Base-by-base conservation (phyloP, 1,284 basidiomycete genomes). In the Ganoderma resinaceum region DNA sequence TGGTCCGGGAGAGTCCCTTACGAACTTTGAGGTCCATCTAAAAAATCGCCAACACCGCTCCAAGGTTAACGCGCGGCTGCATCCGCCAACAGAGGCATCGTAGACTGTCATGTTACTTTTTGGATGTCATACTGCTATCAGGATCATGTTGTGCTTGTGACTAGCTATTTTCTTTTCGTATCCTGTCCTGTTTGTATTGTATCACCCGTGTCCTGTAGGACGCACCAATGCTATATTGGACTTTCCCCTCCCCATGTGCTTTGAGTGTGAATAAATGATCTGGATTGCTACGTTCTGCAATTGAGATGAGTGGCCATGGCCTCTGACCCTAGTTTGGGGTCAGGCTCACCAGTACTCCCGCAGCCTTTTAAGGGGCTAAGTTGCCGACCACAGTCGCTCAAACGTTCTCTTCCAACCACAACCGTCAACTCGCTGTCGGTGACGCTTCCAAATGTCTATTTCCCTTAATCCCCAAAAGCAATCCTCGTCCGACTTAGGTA, bases 21-120 rank as follows among this genome's bases (percentile, higher is more conserved):
- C 87, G 67, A 98, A 98, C 80, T 99, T 97, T 76, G 94, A 96
- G 78, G 93, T 98, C 31, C 97, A 99, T 81, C 82, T 98, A 68
- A 89, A 88, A 81, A 95, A 95, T 77, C 84, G 90, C 29, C 82
- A 84, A 73, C 93, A 95, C 77, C 88, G 90, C 46, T 78, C 80
- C 57, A 89, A 87, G 71, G 89, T 93, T 57, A 83, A 84, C 38
- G 75, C 76, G 60, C 82, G 85, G 60, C 33, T 81, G 55, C 66
- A 69, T 37, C 69, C 72, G 9, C 70, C 68, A 20, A 64, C 55
- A 49, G 70, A 67, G 23, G 14, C 58, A 23, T 40, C 68, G 33
- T 69, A 68, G 66, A 67, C 20, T 64, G 35, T 70, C 40, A 14
- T 63, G 37, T 49, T 49, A 7, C 52, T 35, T 66, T 58, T 62